phyloP scores from a whole-genome alignment of 116 monocot genomes.

The Zostera marina region DNA sequence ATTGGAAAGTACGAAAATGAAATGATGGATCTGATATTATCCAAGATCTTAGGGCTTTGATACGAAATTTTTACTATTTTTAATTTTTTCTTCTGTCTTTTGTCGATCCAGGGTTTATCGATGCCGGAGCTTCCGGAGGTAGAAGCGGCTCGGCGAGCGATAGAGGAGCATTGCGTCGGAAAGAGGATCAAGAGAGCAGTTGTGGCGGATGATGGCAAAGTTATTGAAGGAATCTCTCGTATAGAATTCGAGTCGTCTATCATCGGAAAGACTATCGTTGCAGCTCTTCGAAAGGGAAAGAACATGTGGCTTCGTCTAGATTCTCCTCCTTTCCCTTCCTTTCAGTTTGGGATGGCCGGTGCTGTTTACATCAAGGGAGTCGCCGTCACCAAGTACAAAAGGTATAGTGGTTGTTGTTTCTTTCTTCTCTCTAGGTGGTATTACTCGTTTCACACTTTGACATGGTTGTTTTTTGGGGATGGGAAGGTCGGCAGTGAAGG shows the following conservation, averaged over 20 bases:
- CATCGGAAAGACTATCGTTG: conserved; percentile 46
- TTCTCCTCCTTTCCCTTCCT: conserved; percentile 84
- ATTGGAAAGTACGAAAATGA: background rate
- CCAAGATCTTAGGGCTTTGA: too few species aligned
- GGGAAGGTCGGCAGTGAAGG: conserved; percentile 49
- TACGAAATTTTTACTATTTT: too few species aligned
- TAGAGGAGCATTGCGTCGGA: conserved; percentile 63
- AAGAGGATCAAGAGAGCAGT: conserved; percentile 32
- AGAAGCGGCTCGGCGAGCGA: conserved; percentile 79
- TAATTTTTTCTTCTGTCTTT: background rate
- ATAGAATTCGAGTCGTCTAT: conserved; percentile 43
- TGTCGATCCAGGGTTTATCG: background rate
- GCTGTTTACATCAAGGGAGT: conserved; percentile 91
- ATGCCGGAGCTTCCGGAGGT: conserved; percentile 99
- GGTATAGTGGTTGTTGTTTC: conserved; percentile 12
- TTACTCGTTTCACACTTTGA: background rate
- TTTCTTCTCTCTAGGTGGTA: background rate
- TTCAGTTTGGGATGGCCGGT: conserved; percentile 94
- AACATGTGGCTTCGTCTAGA: conserved; percentile 89
- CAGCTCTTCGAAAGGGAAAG: conserved; percentile 81
- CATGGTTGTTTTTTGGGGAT: conserved; percentile 6
- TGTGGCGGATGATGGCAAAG: conserved; percentile 64
- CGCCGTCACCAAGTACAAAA: conserved; percentile 72
- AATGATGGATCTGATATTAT: too few species aligned
- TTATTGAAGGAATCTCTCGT: conserved; percentile 52